Evolutionary conservation across 2,329 filamentous ascomycete species (phyloP), one percentile per base, ranked within the genome.

Genomic region (Nemania sp.): DNA sequence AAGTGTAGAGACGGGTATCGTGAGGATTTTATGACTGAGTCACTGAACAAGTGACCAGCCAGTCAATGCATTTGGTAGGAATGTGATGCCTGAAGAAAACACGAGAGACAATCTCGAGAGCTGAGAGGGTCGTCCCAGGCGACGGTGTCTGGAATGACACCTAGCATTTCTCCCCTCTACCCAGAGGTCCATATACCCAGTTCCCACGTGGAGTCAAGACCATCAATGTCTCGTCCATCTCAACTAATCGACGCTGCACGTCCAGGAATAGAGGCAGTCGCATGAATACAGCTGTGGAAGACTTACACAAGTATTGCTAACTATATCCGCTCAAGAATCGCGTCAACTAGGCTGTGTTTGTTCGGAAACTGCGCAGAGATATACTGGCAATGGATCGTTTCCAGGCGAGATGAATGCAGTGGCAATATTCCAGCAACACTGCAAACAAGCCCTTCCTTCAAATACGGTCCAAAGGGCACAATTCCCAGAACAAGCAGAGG

Each of bases 361-460:
- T 31, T 19, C 33, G 14, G n/a, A 37, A 49, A 39, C 20, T 28
- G n/a, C 43, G 33, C 17, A 20, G 30, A 42, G 24, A 37, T 22
- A 4, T n/a, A 17, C 30, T 26, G 37, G 36, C 42, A 40, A 36
- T 17, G 23, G 4, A 49, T 31, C 28, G 36, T 36, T 45, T 15
- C 28, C n/a, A n/a, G n/a, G n/a, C n/a, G 47, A 60, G 44, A 37
- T 36, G 41, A 52, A 47, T 64, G 64, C 67, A 69, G 64, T 58
- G 72, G 72, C 72, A 71, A 70, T 74, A 72, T 74, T 73, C 64
- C 72, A 74, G 72, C 72, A 73, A 67, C 72, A 63, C 61, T 67
- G 68, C 63, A 61, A 64, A 58, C 50, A 55, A 54, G 40, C 56
- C 57, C 52, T 49, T 47, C 49, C 41, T 56, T 46, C 55, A 52